phyloP scores from a whole-genome alignment of 2,329 filamentous ascomycete genomes.

The Trichoderma atroviride region DNA sequence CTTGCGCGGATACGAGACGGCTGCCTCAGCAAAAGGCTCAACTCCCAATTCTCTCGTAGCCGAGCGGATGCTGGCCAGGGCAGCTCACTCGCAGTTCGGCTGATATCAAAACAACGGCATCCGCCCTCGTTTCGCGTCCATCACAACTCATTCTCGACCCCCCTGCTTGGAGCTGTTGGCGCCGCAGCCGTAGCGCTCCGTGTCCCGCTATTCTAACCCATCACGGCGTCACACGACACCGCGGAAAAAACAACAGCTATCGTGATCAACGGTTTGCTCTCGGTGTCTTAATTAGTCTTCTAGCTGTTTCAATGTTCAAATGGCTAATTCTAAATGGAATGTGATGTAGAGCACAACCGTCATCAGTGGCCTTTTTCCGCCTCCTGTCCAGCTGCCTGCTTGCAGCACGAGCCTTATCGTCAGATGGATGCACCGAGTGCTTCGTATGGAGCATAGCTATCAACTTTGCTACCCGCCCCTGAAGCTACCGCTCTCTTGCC shows the following conservation, averaged over 20 bases:
- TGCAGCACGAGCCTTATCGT: background rate
- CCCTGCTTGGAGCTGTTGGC: constrained; percentile 24
- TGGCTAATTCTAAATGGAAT: constrained; percentile 6
- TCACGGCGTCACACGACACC: constrained; percentile 27
- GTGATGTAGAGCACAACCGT: background rate
- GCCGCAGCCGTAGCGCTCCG: constrained; percentile 25
- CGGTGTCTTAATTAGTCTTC: background rate
- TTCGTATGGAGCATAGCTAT: constrained; percentile 1
- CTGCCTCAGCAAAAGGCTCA: background rate
- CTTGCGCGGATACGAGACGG: constrained; percentile 21
- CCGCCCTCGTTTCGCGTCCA: constrained; percentile 22
- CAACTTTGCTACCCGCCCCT: constrained; percentile 17
- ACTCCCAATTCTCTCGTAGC: background rate
- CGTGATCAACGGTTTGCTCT: constrained; percentile 14
- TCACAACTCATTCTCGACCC: constrained; percentile 23
- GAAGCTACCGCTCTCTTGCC: constrained; percentile 16
- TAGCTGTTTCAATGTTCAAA: constrained; percentile 4
- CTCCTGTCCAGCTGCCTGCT: background rate
- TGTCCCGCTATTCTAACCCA: constrained; percentile 27
- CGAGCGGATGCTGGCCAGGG: background rate
- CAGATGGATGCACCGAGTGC: background rate
- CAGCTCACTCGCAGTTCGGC: background rate
- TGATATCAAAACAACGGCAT: constrained; percentile 18
- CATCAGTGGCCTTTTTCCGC: background rate
- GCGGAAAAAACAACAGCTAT: constrained; percentile 10